Conservation (phyloP, 768 basidiomycete genomes). For the Mycena latifolia region DNA sequence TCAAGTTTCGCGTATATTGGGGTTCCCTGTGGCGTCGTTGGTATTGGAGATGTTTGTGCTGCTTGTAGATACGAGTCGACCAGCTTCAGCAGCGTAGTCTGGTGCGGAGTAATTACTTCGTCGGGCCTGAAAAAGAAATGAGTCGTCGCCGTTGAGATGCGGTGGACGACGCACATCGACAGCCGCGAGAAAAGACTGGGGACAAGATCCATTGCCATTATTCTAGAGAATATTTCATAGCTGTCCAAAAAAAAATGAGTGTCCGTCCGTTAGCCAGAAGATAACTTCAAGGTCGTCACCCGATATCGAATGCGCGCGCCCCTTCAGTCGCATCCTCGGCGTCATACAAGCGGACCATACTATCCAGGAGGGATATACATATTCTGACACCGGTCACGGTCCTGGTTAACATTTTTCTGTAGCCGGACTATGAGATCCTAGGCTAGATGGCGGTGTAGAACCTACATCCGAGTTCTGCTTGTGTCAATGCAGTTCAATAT, state of each 20-base stretch:
- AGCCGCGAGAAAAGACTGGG: conserved; percentile 72
- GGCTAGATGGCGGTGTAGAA: conserved; percentile 23
- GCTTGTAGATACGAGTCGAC: conserved; percentile 87
- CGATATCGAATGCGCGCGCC: conserved; percentile 80
- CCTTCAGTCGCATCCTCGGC: conserved; percentile 73
- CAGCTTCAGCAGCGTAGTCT: conserved; percentile 89
- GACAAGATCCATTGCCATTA: conserved; percentile 71
- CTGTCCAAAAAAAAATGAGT: conserved; percentile 14
- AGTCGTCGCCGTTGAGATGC: conserved; percentile 30
- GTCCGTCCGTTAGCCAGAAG: conserved; percentile 17
- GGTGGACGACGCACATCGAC: conserved; percentile 62
- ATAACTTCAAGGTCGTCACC: conserved; percentile 69
- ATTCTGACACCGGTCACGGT: conserved; percentile 72
- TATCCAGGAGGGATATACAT: conserved; percentile 77
- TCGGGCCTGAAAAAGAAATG: conserved; percentile 58
- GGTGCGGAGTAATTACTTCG: conserved; percentile 86
- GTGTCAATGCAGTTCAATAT: conserved; percentile 79
- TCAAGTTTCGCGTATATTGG: conserved; percentile 58
- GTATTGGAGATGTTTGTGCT: conserved; percentile 45
- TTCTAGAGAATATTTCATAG: conserved; percentile 75
- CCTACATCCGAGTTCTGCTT: conserved; percentile 68
- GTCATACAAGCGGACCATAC: conserved; percentile 78
- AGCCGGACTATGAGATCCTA: conserved; percentile 24
- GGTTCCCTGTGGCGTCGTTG: conserved; percentile 43
- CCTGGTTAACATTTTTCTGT: conserved; percentile 65